Conservation (phyloP, 768 basidiomycete species). For the Naganishia friedmannii region DNA sequence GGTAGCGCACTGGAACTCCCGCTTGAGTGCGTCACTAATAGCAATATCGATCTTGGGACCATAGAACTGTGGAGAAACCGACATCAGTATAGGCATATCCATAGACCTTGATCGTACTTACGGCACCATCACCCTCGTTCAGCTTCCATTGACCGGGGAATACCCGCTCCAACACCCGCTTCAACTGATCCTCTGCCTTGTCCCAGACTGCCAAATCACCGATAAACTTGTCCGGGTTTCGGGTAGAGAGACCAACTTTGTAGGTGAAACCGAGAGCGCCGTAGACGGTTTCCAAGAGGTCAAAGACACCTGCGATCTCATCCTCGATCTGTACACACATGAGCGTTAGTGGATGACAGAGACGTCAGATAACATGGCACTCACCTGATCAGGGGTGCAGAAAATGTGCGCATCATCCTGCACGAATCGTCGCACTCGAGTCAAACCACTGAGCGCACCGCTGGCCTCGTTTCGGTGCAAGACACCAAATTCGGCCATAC, state of each 20-base stretch:
- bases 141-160: conserved; percentile 86
- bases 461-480: conserved; percentile 94
- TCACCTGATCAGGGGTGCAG: conserved; percentile 85
- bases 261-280: conserved; percentile 92
- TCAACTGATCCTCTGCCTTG: conserved; percentile 63
- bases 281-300: conserved; percentile 92
- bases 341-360: not conserved
- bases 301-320: conserved; percentile 82
- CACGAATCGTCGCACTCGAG: conserved; percentile 87
- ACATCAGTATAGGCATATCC: not conserved
- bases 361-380: not conserved
- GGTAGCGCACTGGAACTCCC: conserved; percentile 97
- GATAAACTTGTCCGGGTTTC: conserved; percentile 83
- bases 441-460: conserved; percentile 87
- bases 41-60: conserved; percentile 95
- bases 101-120: not conserved
- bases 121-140: conserved; percentile 91
- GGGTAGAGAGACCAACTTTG: conserved; percentile 87
- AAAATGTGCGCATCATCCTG: conserved; percentile 99
- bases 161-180: conserved; percentile 69
- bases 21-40: conserved; percentile 81
- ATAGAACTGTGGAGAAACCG: conserved; percentile 63
- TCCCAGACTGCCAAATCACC: conserved; percentile 89
- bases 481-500: conserved; percentile 98
- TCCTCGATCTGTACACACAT: conserved; percentile 64